Base-by-base conservation (phyloP, 192 early-diverging fungal species). In the Mortierella alpina region DNA sequence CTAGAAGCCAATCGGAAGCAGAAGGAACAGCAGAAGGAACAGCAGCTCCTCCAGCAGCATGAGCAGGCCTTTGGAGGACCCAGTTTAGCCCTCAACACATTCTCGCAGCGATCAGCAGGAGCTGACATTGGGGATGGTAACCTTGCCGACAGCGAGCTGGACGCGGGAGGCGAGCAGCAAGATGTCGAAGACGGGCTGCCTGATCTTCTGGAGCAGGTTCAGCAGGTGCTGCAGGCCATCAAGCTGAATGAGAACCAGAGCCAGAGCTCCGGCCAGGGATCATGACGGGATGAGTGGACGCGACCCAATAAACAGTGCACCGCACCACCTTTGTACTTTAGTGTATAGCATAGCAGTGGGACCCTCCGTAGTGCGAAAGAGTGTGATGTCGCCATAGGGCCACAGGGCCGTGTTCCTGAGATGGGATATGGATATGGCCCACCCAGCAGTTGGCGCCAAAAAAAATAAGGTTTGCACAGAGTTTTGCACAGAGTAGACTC, bases 121-220 rank as follows among this genome's bases (percentile, higher is more conserved):
- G 31, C 1, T 20, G 75, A 78, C n/a, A 70, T 63, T 22, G 52
- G 47, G 8, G 75, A 78, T 70, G 75, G 75, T n/a, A 78, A 78
- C 44, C 63, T 78, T 22, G 75, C 75, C 7, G 75, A 78, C 41
- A 78, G 42, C 39, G 75, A 78, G 39, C 39, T 66, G 62, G 75
- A 78, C 23, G 62, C 68, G 0, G 17, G 55, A n/a, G 59, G 53
- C 17, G 66, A 75, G 40, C 47, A 68, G 10, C 65, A 78, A 12
- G 68, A 78, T 22, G 67, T 78, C 2, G 75, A 78, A 6, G 67
- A 70, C 2, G 75, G 61, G 14, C 46, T 78, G 39, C 75, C 75
- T 17, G 75, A 78, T 61, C 23, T 78, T n/a, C 51, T 78, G 31
- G 75, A 78, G 51, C 75, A 78, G 41, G 75, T 78, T 0, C 75